A percentile compares a stretch with the other conserved stretches of the same genome.
Evolutionary conservation across 208 protist species (phyloP).

Genomic region (Leishmania gerbilli): DNA sequence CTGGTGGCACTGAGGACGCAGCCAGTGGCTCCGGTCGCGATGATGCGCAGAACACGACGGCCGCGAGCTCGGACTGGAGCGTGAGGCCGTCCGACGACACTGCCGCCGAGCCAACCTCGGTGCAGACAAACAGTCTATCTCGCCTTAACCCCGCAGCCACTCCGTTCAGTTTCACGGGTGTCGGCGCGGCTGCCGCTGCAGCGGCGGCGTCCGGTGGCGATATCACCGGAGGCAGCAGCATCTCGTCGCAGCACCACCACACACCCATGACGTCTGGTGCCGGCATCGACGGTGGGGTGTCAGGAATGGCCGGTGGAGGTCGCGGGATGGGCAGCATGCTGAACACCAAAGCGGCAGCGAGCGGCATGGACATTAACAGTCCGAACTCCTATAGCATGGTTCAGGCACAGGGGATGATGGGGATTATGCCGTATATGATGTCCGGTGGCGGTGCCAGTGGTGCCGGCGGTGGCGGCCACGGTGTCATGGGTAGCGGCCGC

Average conservation of each 20-base stretch:
- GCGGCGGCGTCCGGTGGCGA: neutral
- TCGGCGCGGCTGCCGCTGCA: constrained; percentile 6
- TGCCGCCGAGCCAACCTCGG: neutral
- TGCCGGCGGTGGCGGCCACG: constrained; percentile 7
- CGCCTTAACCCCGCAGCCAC: constrained; percentile 33
- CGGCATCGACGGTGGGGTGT: constrained; percentile 14
- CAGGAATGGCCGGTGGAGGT: constrained; percentile 2
- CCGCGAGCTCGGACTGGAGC: constrained; percentile 36
- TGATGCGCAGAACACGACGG: constrained; percentile 29
- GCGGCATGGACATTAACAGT: constrained; percentile 17
- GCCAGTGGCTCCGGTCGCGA: constrained; percentile 17
- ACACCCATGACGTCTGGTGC: constrained; percentile 3
- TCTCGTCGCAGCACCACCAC: constrained; percentile 9
- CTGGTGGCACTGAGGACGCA: constrained; percentile 15
- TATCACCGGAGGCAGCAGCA: constrained; percentile 1
- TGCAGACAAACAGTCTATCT: constrained; percentile 22
- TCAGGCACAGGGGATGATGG: constrained; percentile 23
- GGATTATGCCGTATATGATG: constrained; percentile 25
- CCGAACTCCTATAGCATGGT: constrained; percentile 29
- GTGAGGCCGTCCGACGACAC: constrained; percentile 35
- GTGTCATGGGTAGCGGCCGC: constrained; percentile 10
- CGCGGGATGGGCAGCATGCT: constrained; percentile 8
- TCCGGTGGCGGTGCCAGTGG: constrained; percentile 5
- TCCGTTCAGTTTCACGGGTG: constrained; percentile 35
- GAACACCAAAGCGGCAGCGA: constrained; percentile 8